Base-by-base conservation (phyloP, 768 basidiomycete genomes). In the Suillus subaureus region DNA sequence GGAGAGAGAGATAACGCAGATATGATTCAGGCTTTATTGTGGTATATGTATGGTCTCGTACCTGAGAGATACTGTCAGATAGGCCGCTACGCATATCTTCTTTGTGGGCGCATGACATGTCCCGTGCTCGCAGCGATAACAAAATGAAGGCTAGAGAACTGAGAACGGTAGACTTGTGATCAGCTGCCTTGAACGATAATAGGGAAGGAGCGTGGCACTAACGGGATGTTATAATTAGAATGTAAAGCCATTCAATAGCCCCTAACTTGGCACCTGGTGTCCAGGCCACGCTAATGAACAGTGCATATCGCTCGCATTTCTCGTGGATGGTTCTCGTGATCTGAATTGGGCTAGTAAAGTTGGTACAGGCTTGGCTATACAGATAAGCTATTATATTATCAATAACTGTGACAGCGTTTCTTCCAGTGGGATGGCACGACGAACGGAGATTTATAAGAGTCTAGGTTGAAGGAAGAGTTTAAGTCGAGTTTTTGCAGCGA, bases 161-260 rank as follows among this genome's bases (percentile, higher is more conserved):
- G 40, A 60, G 26, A 60, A 60, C 18, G 11, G 16, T 60, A 31
- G 11, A 42, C 58, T 42, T 28, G 58, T 60, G 58, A 60, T 28
- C 26, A 60, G 39, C 18, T 40, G 11, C 26, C 11, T 28, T 42
- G 6, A 23, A 39, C 23, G 8, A 39, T 18, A 6, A 40, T 21
- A 12, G 15, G 23, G 37, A n/a, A n/a, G 55, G 4, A 8, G 16
- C 26, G 1, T 3, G 49, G 51, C 51, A 28, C 7, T 23, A 37
- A 21, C 37, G 21, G 13, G 39, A 28, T 60, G 2, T 58, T 40
- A 40, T 28, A 58, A 40, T 58, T 54, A 31, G 52, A 54, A 11
- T 33, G 28, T 52, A 33, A 54, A 21, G 18, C 31, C 33, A 13
- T 35, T 55, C 11, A 31, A 54, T 54, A 33, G 31, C 52, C 6